phyloP scores from a whole-genome alignment of 352 stramenopile species.

The Lagenidium giganteum region DNA sequence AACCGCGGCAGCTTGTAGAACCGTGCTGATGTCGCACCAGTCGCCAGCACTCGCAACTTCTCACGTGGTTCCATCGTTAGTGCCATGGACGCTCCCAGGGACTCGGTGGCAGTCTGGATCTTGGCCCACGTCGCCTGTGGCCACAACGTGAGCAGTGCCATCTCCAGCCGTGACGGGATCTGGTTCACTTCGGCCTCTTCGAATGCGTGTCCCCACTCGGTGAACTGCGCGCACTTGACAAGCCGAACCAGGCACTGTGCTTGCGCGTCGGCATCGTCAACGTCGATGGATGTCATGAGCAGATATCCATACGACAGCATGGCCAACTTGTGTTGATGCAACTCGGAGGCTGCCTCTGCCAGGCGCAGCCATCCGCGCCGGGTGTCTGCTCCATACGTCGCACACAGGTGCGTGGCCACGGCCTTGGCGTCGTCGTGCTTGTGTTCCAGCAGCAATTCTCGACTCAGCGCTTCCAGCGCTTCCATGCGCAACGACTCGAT shows the following conservation, averaged over 20 bases:
- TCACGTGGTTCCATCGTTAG: slow-evolving; percentile 10
- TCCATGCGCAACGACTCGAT: no score
- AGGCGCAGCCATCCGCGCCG: slow-evolving; percentile 27
- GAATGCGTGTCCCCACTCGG: slow-evolving; percentile 31
- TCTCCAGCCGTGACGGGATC: no score
- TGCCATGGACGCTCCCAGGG: background rate
- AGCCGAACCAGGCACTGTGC: slow-evolving; percentile 18
- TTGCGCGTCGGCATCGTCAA: slow-evolving; percentile 5
- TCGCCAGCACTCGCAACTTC: no score
- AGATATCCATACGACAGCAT: slow-evolving; percentile 38
- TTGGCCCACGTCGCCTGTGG: no score
- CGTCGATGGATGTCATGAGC: background rate
- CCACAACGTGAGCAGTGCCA: no score
- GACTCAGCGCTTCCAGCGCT: slow-evolving; percentile 24
- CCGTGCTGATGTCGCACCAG: slow-evolving; percentile 2
- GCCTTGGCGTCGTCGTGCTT: slow-evolving; percentile 16
- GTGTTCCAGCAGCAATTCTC: slow-evolving; percentile 24
- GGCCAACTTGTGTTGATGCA: slow-evolving; percentile 21
- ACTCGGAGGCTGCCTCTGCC: slow-evolving; percentile 21
- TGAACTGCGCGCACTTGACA: slow-evolving; percentile 14
- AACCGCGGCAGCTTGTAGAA: slow-evolving; percentile 30
- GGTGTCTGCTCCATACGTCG: slow-evolving; percentile 1
- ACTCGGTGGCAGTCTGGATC: background rate
- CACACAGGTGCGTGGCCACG: slow-evolving; percentile 25
- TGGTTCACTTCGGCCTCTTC: slow-evolving; percentile 20